Evolutionary conservation across 768 basidiomycete species (phyloP), one percentile per base, ranked within the genome.

Genomic region (Tephrocybe rancida): DNA sequence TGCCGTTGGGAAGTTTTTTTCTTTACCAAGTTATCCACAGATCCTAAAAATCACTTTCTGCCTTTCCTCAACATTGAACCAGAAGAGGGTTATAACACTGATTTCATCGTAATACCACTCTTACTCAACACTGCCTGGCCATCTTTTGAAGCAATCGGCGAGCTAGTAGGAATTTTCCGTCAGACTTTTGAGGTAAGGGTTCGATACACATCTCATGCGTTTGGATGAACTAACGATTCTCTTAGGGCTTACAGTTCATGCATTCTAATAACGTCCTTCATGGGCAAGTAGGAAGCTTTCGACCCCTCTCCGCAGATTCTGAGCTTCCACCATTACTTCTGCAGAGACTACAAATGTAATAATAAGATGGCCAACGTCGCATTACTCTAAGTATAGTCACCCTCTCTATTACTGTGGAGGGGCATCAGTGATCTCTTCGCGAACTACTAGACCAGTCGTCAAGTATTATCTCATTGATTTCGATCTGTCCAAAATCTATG

Each of bases 1-100:
- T 16, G 55, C 69, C 1, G 71, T 77, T 35, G 63, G 56, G 0
- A 48, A 27, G 50, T 56, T 68, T 62, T 56, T 67, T 52, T 58
- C 61, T 44, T 50, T 18, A 50, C 56, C 13, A 42, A 55, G 7
- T 42, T 61, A 9, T 39, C 42, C 0, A 22, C 30, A 26, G 57
- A 67, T 48, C 55, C 68, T 35, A 51, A 54, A 35, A 79, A 76
- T n/a, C 72, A 72, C 43, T 74, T 72, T 13, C 62, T 71, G 2
- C 72, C 70, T 0, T 38, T 75, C 8, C 59, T 61, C 19, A 61
- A 69, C 8, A 30, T 69, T 19, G 44, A 54, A 18, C 34, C 61
- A 9, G 62, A 64, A 8, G 58, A 64, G 44, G 59, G 67, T 14
- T 57, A 50, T 26, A 27, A 43, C 5, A 26, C 32, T n/a, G 24